Evolutionary conservation across 2,329 filamentous ascomycete genomes (phyloP).

Genomic region (Pseudogymnoascus sp.): DNA sequence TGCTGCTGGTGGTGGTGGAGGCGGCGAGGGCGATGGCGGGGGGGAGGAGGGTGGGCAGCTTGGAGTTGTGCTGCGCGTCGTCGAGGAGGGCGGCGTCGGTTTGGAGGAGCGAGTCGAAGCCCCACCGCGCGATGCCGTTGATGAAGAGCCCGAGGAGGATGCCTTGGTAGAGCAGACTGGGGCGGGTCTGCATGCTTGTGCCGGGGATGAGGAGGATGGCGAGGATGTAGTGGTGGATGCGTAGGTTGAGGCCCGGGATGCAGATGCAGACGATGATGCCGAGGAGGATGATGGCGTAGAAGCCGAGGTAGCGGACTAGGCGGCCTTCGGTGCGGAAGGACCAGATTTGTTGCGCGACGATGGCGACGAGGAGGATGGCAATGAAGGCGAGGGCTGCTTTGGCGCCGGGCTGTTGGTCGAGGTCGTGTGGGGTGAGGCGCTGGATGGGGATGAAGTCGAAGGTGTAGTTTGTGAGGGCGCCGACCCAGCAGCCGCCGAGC

Average conservation of each 20-base stretch:
- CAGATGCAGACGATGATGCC: conserved; percentile 62
- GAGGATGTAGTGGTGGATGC: conserved; percentile 93
- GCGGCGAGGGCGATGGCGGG: conserved; percentile 40
- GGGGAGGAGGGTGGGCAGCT: conserved; percentile 45
- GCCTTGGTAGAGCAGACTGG: conserved; percentile 79
- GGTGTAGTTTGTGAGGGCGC: conserved; percentile 88
- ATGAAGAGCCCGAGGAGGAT: conserved; percentile 84
- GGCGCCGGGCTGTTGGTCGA: conserved; percentile 81
- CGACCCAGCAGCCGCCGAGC: conserved; percentile 85
- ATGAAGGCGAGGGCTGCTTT: conserved; percentile 74
- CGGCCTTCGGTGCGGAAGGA: conserved; percentile 79
- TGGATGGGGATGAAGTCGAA: conserved; percentile 90
- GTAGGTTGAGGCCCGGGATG: conserved; percentile 68
- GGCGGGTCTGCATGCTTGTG: conserved; percentile 79
- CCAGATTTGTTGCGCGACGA: conserved; percentile 71
- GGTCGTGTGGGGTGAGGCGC: conserved; percentile 82
- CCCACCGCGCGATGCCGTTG: conserved; percentile 90
- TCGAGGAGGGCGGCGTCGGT: conserved; percentile 65
- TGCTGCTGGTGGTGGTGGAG: conserved; percentile 10
- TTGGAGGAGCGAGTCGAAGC: conserved; percentile 81
- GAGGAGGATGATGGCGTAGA: conserved; percentile 62
- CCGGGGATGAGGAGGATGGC: conserved; percentile 80
- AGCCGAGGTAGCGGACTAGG: conserved; percentile 64
- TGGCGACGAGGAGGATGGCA: conserved; percentile 57
- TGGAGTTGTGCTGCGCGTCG: conserved; percentile 54